Conservation (phyloP, 768 basidiomycete species). For the Imleria badia region DNA sequence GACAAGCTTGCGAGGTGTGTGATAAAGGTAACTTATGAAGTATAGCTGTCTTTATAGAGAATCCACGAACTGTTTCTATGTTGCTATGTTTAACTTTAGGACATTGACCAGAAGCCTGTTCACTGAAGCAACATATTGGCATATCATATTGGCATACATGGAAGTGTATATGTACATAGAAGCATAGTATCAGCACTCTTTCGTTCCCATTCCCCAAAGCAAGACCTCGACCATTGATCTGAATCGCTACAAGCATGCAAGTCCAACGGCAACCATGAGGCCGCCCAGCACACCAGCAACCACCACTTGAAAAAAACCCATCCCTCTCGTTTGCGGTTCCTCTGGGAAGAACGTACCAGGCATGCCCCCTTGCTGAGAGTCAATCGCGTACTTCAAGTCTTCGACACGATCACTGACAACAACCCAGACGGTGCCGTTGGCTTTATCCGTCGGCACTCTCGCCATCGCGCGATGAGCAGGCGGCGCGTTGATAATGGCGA, state of each 20-base stretch:
- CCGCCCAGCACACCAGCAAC: slow-evolving; percentile 34
- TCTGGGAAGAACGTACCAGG: slow-evolving; percentile 30
- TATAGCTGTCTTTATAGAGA: slow-evolving; percentile 3
- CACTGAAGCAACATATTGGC: neutral
- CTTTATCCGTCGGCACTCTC: slow-evolving; percentile 18
- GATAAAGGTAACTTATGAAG: slow-evolving; percentile 12
- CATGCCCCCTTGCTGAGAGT: slow-evolving; percentile 33
- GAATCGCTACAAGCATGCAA: slow-evolving; percentile 35
- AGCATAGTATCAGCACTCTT: slow-evolving; percentile 1
- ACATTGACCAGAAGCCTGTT: neutral
- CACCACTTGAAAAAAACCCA: slow-evolving; percentile 33
- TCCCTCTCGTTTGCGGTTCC: slow-evolving; percentile 13
- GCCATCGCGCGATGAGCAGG: slow-evolving; percentile 23
- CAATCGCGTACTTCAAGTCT: slow-evolving; percentile 33
- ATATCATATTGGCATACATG: slow-evolving; percentile 15
- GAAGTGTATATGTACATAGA: slow-evolving; percentile 13
- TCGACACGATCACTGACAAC: slow-evolving; percentile 33
- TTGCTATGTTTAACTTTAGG: neutral
- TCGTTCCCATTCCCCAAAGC: neutral
- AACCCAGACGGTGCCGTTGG: slow-evolving; percentile 29
- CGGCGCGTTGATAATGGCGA: slow-evolving; percentile 29
- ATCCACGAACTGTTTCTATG: neutral
- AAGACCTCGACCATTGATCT: neutral
- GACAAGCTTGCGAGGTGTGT: neutral
- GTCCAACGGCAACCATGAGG: slow-evolving; percentile 29